Evolutionary conservation across 129 eudicot species (phyloP).

Genomic region (Calendula officinalis): DNA sequence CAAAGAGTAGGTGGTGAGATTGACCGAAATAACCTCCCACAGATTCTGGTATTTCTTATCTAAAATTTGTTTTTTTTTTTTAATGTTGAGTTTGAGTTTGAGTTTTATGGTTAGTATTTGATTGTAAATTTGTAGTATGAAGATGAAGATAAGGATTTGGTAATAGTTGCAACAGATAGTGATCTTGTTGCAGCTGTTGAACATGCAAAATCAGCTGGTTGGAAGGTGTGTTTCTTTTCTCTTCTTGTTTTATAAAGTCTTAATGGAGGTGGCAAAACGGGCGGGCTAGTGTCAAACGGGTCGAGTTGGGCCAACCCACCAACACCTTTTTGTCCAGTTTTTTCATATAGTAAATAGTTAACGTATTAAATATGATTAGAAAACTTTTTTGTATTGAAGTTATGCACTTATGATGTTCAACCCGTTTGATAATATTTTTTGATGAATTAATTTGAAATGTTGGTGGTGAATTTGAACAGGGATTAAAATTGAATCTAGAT

Average conservation of each 20-base stretch:
- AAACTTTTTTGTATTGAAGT: no score
- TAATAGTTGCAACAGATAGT: constrained; percentile 81
- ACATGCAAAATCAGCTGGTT: constrained; percentile 81
- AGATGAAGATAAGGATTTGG: constrained; percentile 89
- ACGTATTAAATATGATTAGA: no score
- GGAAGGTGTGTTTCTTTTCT: constrained; percentile 61
- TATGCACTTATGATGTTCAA: no score
- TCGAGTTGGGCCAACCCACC: no score
- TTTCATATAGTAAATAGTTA: no score
- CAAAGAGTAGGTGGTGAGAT: constrained; percentile 93
- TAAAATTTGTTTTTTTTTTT: not conserved
- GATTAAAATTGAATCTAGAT: constrained; percentile 74
- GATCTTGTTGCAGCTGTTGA: constrained; percentile 93
- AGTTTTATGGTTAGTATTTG: not conserved
- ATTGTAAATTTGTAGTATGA: constrained; percentile 56
- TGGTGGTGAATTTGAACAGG: constrained; percentile 40
- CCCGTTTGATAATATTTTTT: no score
- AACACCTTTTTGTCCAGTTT: no score
- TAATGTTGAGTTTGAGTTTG: not conserved
- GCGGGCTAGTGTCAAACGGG: no score
- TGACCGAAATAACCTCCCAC: constrained; percentile 90
- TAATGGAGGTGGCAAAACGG: no score
- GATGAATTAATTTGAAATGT: not conserved
- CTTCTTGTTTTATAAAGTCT: no score
- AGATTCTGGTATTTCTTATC: constrained; percentile 61